phyloP scores from a whole-genome alignment of 257 asterid genomes.

The Buddleja alternifolia region DNA sequence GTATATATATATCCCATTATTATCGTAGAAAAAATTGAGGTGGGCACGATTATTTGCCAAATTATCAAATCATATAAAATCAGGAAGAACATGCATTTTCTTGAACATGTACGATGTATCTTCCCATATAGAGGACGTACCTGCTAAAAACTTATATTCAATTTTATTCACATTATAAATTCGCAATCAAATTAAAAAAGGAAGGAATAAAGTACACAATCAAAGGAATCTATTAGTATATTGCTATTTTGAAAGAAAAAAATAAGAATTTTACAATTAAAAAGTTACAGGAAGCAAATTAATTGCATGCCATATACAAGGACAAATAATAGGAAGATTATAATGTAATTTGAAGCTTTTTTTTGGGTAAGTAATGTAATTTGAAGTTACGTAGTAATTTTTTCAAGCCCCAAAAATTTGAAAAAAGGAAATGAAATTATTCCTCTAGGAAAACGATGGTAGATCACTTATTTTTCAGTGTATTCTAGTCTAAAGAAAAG shows the following conservation, averaged over 20 bases:
- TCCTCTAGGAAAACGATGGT: neutral
- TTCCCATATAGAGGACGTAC: constrained; percentile 20
- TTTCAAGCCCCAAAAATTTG: neutral
- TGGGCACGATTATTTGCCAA: neutral
- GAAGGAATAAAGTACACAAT: neutral
- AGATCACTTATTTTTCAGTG: neutral
- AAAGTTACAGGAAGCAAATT: too few relatives aligned
- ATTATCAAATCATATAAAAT: neutral
- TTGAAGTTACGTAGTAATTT: too few relatives aligned
- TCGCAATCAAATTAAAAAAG: neutral
- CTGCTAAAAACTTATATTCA: constrained; percentile 2
- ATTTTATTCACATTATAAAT: neutral
- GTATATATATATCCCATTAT: neutral
- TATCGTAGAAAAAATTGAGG: neutral
- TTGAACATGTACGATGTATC: neutral
- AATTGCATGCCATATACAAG: too few relatives aligned
- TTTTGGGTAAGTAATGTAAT: too few relatives aligned
- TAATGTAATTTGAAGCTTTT: too few relatives aligned
- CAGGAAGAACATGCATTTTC: neutral
- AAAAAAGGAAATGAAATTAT: neutral
- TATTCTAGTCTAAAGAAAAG: constrained; percentile 50
- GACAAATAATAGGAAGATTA: too few relatives aligned
- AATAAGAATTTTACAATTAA: too few relatives aligned
- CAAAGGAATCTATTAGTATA: neutral
- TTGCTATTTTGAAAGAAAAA: too few relatives aligned